Conservation (phyloP, 116 monocot genomes). For the Iris pallida region DNA sequence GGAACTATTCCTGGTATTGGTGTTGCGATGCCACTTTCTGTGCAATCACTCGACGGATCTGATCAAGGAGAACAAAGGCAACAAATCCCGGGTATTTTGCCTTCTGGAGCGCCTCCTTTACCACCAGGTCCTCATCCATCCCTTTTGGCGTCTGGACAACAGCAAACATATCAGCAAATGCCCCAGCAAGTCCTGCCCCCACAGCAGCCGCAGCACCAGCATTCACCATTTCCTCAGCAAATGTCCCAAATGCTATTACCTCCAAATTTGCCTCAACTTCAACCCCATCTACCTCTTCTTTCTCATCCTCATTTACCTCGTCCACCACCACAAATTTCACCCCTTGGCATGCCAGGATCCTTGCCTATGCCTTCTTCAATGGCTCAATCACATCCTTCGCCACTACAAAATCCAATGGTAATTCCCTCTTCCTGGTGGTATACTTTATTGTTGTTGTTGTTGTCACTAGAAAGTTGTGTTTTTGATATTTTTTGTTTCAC, state of each 20-base stretch:
- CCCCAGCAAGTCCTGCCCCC: conserved; percentile 34
- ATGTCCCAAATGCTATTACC: conserved; percentile 41
- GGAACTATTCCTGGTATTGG: conserved; percentile 94
- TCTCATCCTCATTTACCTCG: conserved; percentile 50
- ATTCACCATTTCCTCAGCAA: conserved; percentile 58
- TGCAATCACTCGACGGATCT: conserved; percentile 51
- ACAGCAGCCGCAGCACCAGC: conserved; percentile 57
- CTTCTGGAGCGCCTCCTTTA: conserved; percentile 72
- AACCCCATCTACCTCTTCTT: conserved; percentile 47
- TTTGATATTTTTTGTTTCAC: too few species aligned
- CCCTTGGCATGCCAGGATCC: conserved; percentile 39
- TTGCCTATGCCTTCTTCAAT: conserved; percentile 25
- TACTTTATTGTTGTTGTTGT: too few species aligned
- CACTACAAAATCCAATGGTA: conserved; percentile 64
- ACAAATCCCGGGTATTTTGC: conserved; percentile 43
- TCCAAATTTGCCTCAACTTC: conserved; percentile 61
- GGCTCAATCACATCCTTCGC: conserved; percentile 20
- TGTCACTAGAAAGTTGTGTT: too few species aligned
- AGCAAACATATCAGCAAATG: conserved; percentile 62
- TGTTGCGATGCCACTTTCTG: conserved; percentile 69
- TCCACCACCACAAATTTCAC: conserved; percentile 38
- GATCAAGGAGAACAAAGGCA: conserved; percentile 77
- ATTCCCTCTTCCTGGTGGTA: neutral
- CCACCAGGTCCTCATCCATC: conserved; percentile 98
- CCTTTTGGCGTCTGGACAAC: conserved; percentile 59